Percentiles rank a stretch among this genome's conserved stretches.
These are phyloP conservation scores for Leucoagaricus sp. DNA, from an alignment of 1,284 basidiomycete genomes.

Conservation along the genomic window DNA sequence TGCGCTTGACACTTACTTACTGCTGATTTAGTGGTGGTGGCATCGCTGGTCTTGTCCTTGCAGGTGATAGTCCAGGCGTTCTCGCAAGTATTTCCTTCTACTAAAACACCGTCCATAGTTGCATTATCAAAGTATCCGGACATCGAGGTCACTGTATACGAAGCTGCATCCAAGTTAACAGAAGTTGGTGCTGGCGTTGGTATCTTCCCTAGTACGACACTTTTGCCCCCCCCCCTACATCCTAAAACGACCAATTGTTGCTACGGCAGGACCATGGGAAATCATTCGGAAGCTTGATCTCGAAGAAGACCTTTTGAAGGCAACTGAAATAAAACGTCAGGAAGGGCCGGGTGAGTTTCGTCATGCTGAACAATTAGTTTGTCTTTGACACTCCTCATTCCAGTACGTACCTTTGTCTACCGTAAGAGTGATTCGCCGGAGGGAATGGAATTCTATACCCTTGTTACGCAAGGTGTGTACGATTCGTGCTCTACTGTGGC, in stretches of 20 bases:
- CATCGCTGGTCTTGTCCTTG: slow-evolving; percentile 47
- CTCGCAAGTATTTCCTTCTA: not conserved
- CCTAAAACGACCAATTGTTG: slow-evolving; percentile 15
- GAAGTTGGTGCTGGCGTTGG: slow-evolving; percentile 62
- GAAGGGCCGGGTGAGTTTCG: slow-evolving; percentile 38
- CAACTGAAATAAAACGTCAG: slow-evolving; percentile 36
- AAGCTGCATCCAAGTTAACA: slow-evolving; percentile 45
- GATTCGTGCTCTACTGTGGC: not conserved
- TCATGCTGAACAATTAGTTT: not conserved
- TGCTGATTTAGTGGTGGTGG: slow-evolving; percentile 47
- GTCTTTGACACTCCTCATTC: slow-evolving; percentile 5
- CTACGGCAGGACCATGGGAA: slow-evolving; percentile 39
- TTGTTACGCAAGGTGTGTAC: slow-evolving; percentile 46
- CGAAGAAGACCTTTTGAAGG: slow-evolving; percentile 44
- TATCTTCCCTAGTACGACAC: slow-evolving; percentile 45
- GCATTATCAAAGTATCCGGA: slow-evolving; percentile 49
- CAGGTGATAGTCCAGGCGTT: slow-evolving; percentile 26
- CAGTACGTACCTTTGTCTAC: slow-evolving; percentile 46
- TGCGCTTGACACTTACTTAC: not conserved
- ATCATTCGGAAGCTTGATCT: slow-evolving; percentile 50
- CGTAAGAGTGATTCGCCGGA: slow-evolving; percentile 51
- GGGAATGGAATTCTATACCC: slow-evolving; percentile 47
- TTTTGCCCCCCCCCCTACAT: not conserved
- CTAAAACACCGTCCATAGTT: slow-evolving; percentile 26
- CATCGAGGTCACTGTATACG: slow-evolving; percentile 55